Evolutionary conservation across 108 stramenopile genomes (phyloP), one percentile per base, ranked within the genome.

Genomic region (Discostella stelligeroides): DNA sequence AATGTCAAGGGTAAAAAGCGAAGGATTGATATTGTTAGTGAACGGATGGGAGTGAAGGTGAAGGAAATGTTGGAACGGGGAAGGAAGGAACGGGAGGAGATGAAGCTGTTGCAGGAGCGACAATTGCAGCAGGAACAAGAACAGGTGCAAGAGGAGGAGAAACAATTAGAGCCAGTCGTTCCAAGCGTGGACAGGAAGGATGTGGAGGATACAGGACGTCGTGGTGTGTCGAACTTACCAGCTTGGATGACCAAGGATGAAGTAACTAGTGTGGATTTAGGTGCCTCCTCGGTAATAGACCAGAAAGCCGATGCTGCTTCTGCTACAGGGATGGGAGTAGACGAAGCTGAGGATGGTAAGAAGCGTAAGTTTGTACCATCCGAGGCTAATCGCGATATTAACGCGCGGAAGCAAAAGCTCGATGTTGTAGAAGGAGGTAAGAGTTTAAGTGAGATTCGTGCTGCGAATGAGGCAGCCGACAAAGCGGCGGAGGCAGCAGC

Each of bases 161-260:
- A 28, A 73, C 76, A 58, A 66, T 73, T 29, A 30, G 48, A 65
- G 15, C 49, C 12, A 30, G 45, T 20, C 38, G 70, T 29, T 15
- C 40, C 55, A 29, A 66, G 62, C 15, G 63, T 28, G 13, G 46
- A 34, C 8, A 57, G 67, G 40, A 76, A 64, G 42, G 42, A 42
- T 39, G 58, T 56, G 24, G 72, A 60, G 15, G 67, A 87, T 34
- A 76, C 60, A 37, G 69, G 75, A 30, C 63, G 81, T 14, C 85
- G 90, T 2, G 88, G 87, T 27, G 86, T 83, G 37, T 90, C 89
- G 57, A 92, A 92, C 75, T 76, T 88, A 30, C 89, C 90, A 7
- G 88, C 88, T 7, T 94, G 88, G 90, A 91, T 94, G 92, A 87
- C 88, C 20, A 65, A 85, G 27, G 84, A 65, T 24, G 42, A 47